A percentile compares a stretch with the other conserved stretches of the same genome.
Conservation (phyloP, 768 basidiomycete species). For the Suillus fuscotomentosus region DNA sequence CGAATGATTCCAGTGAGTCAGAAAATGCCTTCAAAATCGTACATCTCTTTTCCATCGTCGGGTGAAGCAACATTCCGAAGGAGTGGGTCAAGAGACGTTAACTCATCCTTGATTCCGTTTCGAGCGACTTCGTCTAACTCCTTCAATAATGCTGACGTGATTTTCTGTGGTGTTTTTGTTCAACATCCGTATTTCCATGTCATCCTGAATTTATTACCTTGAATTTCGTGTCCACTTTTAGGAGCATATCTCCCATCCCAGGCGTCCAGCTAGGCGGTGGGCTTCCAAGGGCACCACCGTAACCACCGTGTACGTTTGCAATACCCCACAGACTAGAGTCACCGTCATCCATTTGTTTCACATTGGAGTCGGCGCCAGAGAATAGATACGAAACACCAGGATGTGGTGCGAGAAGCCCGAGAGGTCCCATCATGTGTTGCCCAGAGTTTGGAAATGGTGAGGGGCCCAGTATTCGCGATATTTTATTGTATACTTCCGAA, state of each 20-base stretch:
- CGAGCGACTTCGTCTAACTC: slow-evolving; percentile 84
- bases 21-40: slow-evolving; percentile 42
- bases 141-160: slow-evolving; percentile 73
- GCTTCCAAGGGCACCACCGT: slow-evolving; percentile 38
- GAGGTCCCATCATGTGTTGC: slow-evolving; percentile 73
- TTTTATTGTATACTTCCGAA: slow-evolving; percentile 87
- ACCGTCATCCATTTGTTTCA: slow-evolving; percentile 38
- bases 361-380: slow-evolving; percentile 33
- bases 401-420: slow-evolving; percentile 73
- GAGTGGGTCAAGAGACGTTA: slow-evolving; percentile 78
- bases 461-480: slow-evolving; percentile 78
- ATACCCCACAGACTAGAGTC: slow-evolving; percentile 73
- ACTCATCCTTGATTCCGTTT: slow-evolving; percentile 77
- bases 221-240: slow-evolving; percentile 81
- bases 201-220: slow-evolving; percentile 51
- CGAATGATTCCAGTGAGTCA: slow-evolving; percentile 12
- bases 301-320: slow-evolving; percentile 46
- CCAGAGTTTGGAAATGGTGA: slow-evolving; percentile 71
- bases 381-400: slow-evolving; percentile 85
- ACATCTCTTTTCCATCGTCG: slow-evolving; percentile 39
- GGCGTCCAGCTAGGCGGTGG: slow-evolving; percentile 64
- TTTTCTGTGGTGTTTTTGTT: slow-evolving; percentile 55
- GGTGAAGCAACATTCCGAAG: slow-evolving; percentile 53
- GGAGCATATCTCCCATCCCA: slow-evolving; percentile 64
- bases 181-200: background rate